phyloP scores from a whole-genome alignment of 768 basidiomycete species.

The Boletus sp. region DNA sequence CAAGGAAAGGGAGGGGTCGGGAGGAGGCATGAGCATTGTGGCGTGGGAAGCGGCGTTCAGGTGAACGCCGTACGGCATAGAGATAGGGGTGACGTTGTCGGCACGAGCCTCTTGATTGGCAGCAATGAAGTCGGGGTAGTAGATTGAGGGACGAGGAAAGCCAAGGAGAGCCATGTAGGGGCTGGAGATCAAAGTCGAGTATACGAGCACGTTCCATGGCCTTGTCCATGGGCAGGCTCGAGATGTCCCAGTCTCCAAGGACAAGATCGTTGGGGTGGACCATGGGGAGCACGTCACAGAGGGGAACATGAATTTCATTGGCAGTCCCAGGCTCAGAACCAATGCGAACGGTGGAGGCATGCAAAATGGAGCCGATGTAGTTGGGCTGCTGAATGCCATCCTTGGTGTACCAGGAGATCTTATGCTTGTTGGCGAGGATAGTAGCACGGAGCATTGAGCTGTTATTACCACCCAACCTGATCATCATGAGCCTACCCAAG shows the following conservation, averaged over 20 bases:
- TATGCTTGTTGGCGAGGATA: constrained; percentile 92
- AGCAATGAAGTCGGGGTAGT: constrained; percentile 97
- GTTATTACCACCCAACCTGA: constrained; percentile 97
- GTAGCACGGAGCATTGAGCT: constrained; percentile 92
- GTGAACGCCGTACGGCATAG: too few relatives aligned
- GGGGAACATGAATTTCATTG: constrained; percentile 89
- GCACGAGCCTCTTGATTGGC: constrained; percentile 97
- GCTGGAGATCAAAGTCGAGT: constrained; percentile 92
- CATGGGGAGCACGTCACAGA: constrained; percentile 93
- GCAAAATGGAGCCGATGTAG: constrained; percentile 95
- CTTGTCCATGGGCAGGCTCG: constrained; percentile 75
- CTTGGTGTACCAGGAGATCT: constrained; percentile 95
- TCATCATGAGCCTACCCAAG: constrained; percentile 80
- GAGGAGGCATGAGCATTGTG: too few relatives aligned
- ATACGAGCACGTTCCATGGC: constrained; percentile 94
- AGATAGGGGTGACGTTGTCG: constrained; percentile 89
- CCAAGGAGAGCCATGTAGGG: constrained; percentile 80
- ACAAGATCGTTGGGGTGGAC: constrained; percentile 98
- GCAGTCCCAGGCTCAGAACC: constrained; percentile 76
- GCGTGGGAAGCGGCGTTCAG: too few relatives aligned
- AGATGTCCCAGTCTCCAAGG: constrained; percentile 98
- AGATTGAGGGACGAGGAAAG: constrained; percentile 88
- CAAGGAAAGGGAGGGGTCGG: too few relatives aligned
- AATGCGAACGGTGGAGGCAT: constrained; percentile 91
- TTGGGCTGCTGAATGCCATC: constrained; percentile 89